These are phyloP conservation scores for Helotiales sp. DNA, from an alignment of 2,329 filamentous ascomycete species.

Conservation along the genomic window DNA sequence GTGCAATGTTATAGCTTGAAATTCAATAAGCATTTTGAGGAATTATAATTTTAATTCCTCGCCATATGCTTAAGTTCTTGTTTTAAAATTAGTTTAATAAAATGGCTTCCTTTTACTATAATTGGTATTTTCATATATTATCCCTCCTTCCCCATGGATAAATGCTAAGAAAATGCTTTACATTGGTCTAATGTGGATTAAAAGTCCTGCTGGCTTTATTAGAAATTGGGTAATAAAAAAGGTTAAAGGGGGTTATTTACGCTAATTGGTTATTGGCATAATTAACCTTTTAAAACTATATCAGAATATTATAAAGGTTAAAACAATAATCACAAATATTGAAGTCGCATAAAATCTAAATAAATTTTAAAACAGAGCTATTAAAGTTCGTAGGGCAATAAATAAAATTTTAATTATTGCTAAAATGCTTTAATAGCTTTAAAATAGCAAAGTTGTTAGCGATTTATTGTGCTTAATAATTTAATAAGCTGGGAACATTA, in stretches of 20 bases:
- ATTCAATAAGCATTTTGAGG: neutral
- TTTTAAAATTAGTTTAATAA: neutral
- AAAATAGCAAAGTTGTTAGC: slow-evolving; percentile 2
- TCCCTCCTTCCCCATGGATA: slow-evolving; percentile 14
- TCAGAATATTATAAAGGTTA: neutral
- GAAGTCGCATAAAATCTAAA: slow-evolving; percentile 14
- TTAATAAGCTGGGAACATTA: neutral
- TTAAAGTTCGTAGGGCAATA: slow-evolving; percentile 9
- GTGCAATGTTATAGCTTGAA: too few relatives aligned
- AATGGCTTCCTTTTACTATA: neutral
- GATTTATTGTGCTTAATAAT: neutral
- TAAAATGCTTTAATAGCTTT: slow-evolving; percentile 1
- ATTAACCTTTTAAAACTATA: slow-evolving; percentile 10
- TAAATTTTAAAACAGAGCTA: neutral
- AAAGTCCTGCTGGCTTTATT: slow-evolving; percentile 3
- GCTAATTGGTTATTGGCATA: slow-evolving; percentile 3
- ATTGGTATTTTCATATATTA: slow-evolving; percentile 3
- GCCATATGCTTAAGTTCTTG: neutral
- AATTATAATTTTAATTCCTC: neutral
- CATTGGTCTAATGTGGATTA: neutral
- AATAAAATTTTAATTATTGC: slow-evolving; percentile 2
- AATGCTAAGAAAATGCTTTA: neutral
- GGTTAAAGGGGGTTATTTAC: neutral
- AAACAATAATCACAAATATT: neutral
- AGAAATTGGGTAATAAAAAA: neutral